These are phyloP conservation scores for Vinca major DNA, from an alignment of 305 asterid species.

Conservation along the genomic window DNA sequence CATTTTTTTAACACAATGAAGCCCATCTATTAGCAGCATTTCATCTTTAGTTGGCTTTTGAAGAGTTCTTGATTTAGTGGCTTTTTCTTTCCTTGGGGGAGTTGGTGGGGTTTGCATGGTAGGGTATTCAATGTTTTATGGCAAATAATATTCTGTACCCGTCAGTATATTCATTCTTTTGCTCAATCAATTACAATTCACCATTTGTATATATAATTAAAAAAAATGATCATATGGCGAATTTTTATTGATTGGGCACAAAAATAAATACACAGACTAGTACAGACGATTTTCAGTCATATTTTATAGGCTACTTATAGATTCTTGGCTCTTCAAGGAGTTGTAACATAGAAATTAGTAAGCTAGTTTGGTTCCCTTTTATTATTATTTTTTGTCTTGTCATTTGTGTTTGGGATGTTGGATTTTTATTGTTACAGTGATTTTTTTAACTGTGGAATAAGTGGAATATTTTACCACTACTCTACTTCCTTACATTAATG, in stretches of 20 bases:
- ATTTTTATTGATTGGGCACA: no score
- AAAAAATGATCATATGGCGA: no score
- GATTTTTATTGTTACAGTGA: neutral
- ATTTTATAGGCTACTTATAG: neutral
- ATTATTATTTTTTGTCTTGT: neutral
- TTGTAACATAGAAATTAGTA: constrained; percentile 4
- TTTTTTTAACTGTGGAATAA: neutral
- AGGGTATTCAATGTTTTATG: neutral
- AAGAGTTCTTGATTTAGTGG: neutral
- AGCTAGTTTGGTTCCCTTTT: no score
- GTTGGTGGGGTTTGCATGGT: neutral
- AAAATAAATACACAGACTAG: no score
- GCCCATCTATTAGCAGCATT: neutral
- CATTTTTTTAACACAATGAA: constrained; percentile 5
- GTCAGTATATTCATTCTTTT: no score
- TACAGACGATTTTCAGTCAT: no score
- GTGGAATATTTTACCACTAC: neutral
- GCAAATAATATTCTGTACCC: no score
- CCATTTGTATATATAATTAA: no score
- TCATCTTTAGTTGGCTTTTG: neutral
- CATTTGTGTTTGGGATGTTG: neutral
- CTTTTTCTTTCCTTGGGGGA: neutral
- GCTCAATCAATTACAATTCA: no score
- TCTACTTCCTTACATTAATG: neutral
- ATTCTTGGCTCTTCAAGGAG: neutral